Conservation (phyloP, 345 rosid genomes). For the Populus deltoides region DNA sequence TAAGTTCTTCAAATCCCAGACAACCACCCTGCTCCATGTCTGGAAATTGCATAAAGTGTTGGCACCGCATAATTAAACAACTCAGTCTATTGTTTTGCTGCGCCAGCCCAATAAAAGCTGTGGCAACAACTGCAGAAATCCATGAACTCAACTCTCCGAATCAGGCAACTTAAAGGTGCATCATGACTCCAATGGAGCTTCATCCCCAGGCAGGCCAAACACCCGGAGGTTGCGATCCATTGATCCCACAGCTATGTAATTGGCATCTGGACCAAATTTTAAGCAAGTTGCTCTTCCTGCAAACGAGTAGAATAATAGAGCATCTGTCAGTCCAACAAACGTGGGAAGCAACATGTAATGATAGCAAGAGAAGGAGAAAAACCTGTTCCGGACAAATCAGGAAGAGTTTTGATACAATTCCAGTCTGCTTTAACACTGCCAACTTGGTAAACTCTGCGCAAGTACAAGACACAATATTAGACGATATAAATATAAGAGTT, state of each 20-base stretch:
- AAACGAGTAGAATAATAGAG: neutral
- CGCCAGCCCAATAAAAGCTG: neutral
- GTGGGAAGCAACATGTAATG: too few species aligned
- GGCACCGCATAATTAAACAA: neutral
- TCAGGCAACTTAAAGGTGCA: neutral
- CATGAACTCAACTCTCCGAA: neutral
- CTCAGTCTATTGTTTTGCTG: neutral
- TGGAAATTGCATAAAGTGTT: slow-evolving; percentile 2
- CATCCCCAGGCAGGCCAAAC: slow-evolving; percentile 69
- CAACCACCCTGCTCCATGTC: neutral
- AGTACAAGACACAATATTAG: neutral
- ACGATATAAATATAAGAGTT: neutral
- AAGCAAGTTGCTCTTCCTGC: slow-evolving; percentile 68
- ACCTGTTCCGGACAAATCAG: slow-evolving; percentile 99
- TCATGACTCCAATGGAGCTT: slow-evolving; percentile 44
- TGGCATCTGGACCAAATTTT: slow-evolving; percentile 83
- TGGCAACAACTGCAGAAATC: neutral
- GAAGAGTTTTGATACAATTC: slow-evolving; percentile 80
- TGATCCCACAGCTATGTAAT: slow-evolving; percentile 78
- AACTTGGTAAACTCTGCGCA: slow-evolving; percentile 73
- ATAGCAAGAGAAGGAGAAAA: neutral
- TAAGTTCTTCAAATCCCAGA: neutral
- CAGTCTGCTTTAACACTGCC: slow-evolving; percentile 92
- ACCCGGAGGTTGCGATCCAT: slow-evolving; percentile 87
- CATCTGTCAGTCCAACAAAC: neutral